Evolutionary conservation across 2,329 filamentous ascomycete genomes (phyloP).

Genomic region (Penicillium italicum): DNA sequence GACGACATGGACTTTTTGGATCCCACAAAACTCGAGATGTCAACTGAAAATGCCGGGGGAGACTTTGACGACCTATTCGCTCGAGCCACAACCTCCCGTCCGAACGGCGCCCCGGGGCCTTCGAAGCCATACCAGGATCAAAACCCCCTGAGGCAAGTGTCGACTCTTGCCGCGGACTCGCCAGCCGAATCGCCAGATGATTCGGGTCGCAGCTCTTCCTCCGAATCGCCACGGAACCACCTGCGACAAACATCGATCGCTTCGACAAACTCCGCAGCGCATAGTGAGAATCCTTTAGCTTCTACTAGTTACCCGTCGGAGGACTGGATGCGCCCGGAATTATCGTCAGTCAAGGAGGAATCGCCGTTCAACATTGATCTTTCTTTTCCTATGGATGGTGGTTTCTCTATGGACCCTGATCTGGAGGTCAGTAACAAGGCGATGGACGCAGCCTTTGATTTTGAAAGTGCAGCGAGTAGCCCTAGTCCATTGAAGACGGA

Average conservation of each 20-base stretch:
- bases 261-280: slow-evolving; percentile 40
- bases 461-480: slow-evolving; percentile 48
- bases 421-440: slow-evolving; percentile 46
- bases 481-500: slow-evolving; percentile 41
- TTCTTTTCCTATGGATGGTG: slow-evolving; percentile 34
- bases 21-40: slow-evolving; percentile 36
- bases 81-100: slow-evolving; percentile 31
- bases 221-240: slow-evolving; percentile 43
- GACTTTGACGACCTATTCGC: slow-evolving; percentile 45
- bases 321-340: slow-evolving; percentile 38
- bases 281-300: slow-evolving; percentile 36
- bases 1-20: slow-evolving; percentile 46
- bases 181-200: slow-evolving; percentile 46
- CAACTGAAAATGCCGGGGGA: slow-evolving; percentile 36
- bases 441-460: slow-evolving; percentile 49
- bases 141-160: slow-evolving; percentile 33
- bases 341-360: slow-evolving; percentile 38
- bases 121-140: slow-evolving; percentile 32
- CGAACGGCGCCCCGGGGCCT: slow-evolving; percentile 27
- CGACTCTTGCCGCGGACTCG: slow-evolving; percentile 36
- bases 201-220: slow-evolving; percentile 43
- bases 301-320: slow-evolving; percentile 36
- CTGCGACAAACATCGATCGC: slow-evolving; percentile 40
- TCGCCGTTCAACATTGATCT: slow-evolving; percentile 41
- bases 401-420: slow-evolving; percentile 35